Evolutionary conservation across 805 yeast species (phyloP).

Genomic region (Teunomyces barrocoloradensis): DNA sequence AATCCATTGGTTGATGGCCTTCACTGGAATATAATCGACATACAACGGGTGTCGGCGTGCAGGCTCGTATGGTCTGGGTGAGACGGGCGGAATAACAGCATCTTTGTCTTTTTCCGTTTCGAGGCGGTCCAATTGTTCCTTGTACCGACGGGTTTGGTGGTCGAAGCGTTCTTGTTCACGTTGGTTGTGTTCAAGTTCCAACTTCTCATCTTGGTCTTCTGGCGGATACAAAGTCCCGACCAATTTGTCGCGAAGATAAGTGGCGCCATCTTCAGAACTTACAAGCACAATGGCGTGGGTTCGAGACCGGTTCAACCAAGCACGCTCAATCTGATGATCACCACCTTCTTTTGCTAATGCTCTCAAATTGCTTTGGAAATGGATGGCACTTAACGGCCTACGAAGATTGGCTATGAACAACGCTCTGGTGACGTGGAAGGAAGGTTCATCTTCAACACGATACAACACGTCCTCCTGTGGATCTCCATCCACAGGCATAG

Average conservation of each 20-base stretch:
- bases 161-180: constrained; percentile 21
- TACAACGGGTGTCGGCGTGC: constrained; percentile 26
- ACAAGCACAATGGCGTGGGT: constrained; percentile 44
- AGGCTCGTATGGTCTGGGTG: constrained; percentile 14
- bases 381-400: constrained; percentile 35
- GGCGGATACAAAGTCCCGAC: constrained; percentile 36
- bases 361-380: constrained; percentile 36
- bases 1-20: constrained; percentile 45
- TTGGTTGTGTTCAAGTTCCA: constrained; percentile 14
- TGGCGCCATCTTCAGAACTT: constrained; percentile 41
- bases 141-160: constrained; percentile 7
- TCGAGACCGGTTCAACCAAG: constrained; percentile 42
- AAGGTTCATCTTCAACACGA: constrained; percentile 27
- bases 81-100: constrained; percentile 12
- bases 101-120: constrained; percentile 12
- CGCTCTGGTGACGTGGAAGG: constrained; percentile 41
- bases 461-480: constrained; percentile 33
- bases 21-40: constrained; percentile 45
- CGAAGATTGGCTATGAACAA: constrained; percentile 44
- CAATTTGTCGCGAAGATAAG: constrained; percentile 28
- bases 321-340: constrained; percentile 35
- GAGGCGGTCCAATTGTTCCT: constrained; percentile 13
- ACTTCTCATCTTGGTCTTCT: constrained; percentile 20
- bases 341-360: constrained; percentile 23
- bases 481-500: constrained; percentile 6